Base-by-base conservation (phyloP, 208 protist species). In the Trypanosoma platydactyli region DNA sequence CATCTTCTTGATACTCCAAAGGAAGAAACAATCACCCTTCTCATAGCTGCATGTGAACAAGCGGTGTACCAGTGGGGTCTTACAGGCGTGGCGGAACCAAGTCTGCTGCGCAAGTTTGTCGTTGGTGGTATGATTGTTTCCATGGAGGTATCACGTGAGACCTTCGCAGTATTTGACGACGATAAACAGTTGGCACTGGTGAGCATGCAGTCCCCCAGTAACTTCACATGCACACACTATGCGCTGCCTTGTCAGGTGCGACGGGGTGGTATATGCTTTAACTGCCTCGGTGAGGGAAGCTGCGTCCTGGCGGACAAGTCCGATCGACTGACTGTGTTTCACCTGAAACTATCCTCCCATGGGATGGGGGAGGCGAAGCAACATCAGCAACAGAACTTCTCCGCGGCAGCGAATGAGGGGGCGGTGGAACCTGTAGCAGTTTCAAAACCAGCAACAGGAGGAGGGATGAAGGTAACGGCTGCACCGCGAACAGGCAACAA, bases 111-210 rank as follows among this genome's bases (percentile, higher is more conserved):
- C 33, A 76, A 65, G 59, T 85, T 92, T 50, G 59, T 68, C 51
- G 82, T 89, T 61, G 79, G 78, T 50, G 50, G 35, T 0, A 33
- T 35, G 44, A 83, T 91, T 71, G 73, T 92, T 38, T 69, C 78
- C 20, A 72, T 94, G 73, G 77, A 83, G 30, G 73, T 73, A 45
- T 88, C 83, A 41, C 79, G 76, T 45, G 78, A 85, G 75, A 73
- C 72, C 33, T 77, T 95, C 51, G 81, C 83, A 35, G 72, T 93
- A 29, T 95, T 95, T 84, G 89, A 91, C 69, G 64, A 77, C 30
- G 67, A 72, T 0, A 35, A 64, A 29, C 54, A 76, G 49, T 49
- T 88, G 29, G 79, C 77, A 20, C 59, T 90, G 27, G 77, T 94
- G 22, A 68, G 22, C 13, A 29, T 70, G 46, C 57, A 72, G 35